These are phyloP conservation scores for Suillus tomentosus DNA, from an alignment of 768 basidiomycete species.

Conservation along the genomic window DNA sequence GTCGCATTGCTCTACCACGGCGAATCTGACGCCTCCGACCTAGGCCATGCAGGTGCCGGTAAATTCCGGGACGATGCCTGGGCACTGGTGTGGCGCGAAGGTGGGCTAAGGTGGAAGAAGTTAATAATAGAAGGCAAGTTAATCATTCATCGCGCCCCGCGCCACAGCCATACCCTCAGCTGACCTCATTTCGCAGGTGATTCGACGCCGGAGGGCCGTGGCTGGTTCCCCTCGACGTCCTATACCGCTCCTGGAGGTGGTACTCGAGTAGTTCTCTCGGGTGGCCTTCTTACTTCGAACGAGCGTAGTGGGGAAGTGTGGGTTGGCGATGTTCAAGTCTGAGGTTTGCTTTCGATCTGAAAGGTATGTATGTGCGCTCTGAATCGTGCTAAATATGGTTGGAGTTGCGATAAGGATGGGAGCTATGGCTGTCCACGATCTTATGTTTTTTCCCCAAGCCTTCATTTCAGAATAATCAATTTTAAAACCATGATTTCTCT, in stretches of 20 bases:
- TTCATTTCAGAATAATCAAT: neutral
- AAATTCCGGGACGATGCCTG: constrained; percentile 44
- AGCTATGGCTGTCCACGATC: neutral
- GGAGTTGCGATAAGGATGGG: neutral
- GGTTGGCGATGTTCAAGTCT: constrained; percentile 36
- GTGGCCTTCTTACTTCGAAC: constrained; percentile 44
- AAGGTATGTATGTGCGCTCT: neutral
- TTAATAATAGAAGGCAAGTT: constrained; percentile 17
- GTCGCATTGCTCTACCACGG: constrained; percentile 40
- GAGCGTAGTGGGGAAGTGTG: constrained; percentile 44
- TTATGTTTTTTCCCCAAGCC: neutral
- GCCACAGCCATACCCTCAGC: neutral
- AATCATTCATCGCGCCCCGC: neutral
- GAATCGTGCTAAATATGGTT: neutral
- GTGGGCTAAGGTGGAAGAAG: constrained; percentile 31
- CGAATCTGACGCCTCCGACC: constrained; percentile 34
- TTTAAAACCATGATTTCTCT: neutral
- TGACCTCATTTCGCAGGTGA: constrained; percentile 3
- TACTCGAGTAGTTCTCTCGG: constrained; percentile 37
- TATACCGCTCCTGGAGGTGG: constrained; percentile 25
- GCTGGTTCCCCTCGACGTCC: constrained; percentile 44
- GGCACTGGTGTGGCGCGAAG: constrained; percentile 28
- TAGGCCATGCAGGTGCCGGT: constrained; percentile 43
- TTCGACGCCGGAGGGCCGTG: constrained; percentile 35
- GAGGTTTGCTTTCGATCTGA: neutral